These are phyloP conservation scores for Aspergillus piperis DNA, from an alignment of 2,329 filamentous ascomycete species.

Conservation along the genomic window DNA sequence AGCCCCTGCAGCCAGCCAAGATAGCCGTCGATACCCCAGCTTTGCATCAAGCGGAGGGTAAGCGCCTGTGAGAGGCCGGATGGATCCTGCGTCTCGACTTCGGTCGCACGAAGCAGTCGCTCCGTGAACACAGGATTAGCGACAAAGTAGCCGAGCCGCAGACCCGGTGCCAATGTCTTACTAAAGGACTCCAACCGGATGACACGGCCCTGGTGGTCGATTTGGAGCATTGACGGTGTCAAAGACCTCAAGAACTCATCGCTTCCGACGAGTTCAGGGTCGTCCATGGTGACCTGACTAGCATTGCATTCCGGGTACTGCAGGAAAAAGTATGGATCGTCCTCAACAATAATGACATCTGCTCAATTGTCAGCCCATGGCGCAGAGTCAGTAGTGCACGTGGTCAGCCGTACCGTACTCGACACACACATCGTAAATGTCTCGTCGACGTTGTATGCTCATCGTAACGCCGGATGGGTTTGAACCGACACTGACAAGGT, in stretches of 20 bases:
- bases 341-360: neutral
- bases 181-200: neutral
- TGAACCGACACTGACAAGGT: neutral
- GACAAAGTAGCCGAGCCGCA: neutral
- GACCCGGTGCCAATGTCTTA: neutral
- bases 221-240: neutral
- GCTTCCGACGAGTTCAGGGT: neutral
- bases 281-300: neutral
- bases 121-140: neutral
- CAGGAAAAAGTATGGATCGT: neutral
- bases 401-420: neutral
- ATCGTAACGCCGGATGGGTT: neutral
- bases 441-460: neutral
- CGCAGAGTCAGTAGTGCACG: neutral
- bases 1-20: neutral
- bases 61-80: neutral
- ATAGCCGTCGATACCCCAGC: neutral
- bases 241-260: neutral
- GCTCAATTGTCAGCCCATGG: neutral
- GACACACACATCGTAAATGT: neutral
- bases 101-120: neutral
- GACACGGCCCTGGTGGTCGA: neutral
- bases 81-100: neutral
- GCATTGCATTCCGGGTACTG: neutral
- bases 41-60: neutral